These are phyloP conservation scores for Lichtheimia ramosa DNA, from an alignment of 371 early-diverging fungal genomes.

Conservation along the genomic window DNA sequence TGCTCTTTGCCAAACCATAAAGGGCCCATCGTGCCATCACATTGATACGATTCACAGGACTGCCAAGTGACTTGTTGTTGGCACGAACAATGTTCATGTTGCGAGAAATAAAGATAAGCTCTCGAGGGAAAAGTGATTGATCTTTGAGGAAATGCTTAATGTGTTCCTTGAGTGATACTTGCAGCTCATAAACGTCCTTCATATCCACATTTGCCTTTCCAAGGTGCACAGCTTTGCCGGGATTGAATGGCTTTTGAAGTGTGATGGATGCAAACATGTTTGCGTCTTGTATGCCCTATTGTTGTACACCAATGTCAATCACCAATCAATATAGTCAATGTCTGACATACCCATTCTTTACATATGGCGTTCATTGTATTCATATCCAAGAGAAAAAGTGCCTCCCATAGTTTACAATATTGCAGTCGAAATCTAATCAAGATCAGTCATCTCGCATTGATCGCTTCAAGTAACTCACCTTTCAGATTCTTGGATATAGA, in stretches of 20 bases:
- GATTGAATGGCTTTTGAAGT: conserved; percentile 76
- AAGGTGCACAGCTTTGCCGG: conserved; percentile 52
- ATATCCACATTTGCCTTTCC: conserved; percentile 32
- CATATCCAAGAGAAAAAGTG: conserved; percentile 76
- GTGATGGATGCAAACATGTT: conserved; percentile 85
- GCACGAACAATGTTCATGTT: conserved; percentile 90
- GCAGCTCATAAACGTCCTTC: conserved; percentile 69
- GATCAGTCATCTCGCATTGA: conserved; percentile 34
- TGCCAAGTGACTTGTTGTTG: conserved; percentile 82
- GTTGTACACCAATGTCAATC: neutral
- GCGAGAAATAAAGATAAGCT: conserved; percentile 87
- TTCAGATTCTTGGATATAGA: conserved; percentile 79
- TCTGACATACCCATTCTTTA: conserved; percentile 56
- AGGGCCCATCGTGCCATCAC: conserved; percentile 88
- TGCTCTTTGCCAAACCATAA: conserved; percentile 38
- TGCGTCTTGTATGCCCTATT: conserved; percentile 77
- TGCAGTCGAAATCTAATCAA: conserved; percentile 66
- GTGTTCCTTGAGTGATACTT: conserved; percentile 71
- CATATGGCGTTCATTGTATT: conserved; percentile 63
- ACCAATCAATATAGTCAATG: no score
- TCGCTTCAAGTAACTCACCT: conserved; percentile 25
- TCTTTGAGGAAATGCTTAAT: conserved; percentile 72
- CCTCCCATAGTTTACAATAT: conserved; percentile 86
- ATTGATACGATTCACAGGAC: conserved; percentile 88
- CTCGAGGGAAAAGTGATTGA: conserved; percentile 76